Base-by-base conservation (phyloP, 2,329 filamentous ascomycete species). In the Colletotrichum sp. region DNA sequence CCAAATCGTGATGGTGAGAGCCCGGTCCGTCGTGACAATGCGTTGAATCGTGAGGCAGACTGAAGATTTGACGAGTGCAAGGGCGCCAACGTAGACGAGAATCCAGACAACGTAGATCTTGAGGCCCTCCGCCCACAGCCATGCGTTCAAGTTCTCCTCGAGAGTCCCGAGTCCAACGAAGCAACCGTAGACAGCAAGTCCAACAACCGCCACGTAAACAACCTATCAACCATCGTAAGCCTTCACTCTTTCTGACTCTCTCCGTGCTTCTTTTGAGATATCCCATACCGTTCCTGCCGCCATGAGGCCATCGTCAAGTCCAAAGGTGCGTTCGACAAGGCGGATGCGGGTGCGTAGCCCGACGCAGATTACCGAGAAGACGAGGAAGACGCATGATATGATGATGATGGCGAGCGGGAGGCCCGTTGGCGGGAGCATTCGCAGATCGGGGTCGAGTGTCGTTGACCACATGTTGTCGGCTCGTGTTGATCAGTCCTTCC, bases 41-140 rank as follows among this genome's bases (percentile, higher is more conserved):
- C 85, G 79, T 38, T 83, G 82, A 1, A 85, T 83, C 38, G 81
- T 83, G 10, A 82, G 79, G 64, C 85, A 85, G 80, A 80, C 81
- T 38, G 84, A 86, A 21, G 83, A 84, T 57, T 82, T 82, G 77
- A 82, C 76, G 21, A 79, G 72, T 15, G 79, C 77, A 28, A 81
- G 70, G 6, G 77, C 76, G 36, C 72, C 55, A 26, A 81, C 79
- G 72, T 82, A 82, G 18, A 79, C 71, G n/a, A 81, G 60, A 66
- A 81, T 81, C 79, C 80, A 81, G 38, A 81, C 75, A 36, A 79
- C 78, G 43, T 80, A 78, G 34, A 60, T 74, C 70, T 76, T 76
- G 43, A 76, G 74, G 21, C 76, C 78, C 38, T 80, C 81, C n/a
- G 75, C 72, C 66, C 80, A 77, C 74, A 81, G 74, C 74, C 72